These are phyloP conservation scores for Macrotyloma uniflorum DNA, from an alignment of 306 rosid genomes.

Conservation along the genomic window DNA sequence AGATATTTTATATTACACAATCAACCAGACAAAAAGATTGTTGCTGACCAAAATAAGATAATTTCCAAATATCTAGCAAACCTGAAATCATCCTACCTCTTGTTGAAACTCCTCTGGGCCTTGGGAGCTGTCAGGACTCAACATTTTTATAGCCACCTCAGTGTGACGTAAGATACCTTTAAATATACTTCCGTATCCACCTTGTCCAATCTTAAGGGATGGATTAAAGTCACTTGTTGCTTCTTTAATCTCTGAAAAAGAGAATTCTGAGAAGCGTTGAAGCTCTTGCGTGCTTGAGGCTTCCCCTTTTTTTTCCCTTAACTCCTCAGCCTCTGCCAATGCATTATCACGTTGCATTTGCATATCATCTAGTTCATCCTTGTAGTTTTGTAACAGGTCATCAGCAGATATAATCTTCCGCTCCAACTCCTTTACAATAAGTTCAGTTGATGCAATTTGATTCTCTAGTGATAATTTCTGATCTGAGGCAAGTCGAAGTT, in stretches of 20 bases:
- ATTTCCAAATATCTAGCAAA: slow-evolving; percentile 14
- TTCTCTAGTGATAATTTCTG: slow-evolving; percentile 58
- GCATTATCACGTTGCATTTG: slow-evolving; percentile 63
- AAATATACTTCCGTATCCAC: slow-evolving; percentile 87
- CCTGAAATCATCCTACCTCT: slow-evolving; percentile 64
- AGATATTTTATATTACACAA: not conserved
- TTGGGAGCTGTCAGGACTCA: slow-evolving; percentile 59
- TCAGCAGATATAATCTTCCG: slow-evolving; percentile 56
- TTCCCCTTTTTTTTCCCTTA: slow-evolving; percentile 64
- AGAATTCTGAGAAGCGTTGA: slow-evolving; percentile 67
- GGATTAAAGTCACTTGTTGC: slow-evolving; percentile 65
- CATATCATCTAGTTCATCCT: slow-evolving; percentile 62
- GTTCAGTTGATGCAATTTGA: slow-evolving; percentile 60
- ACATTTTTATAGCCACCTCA: slow-evolving; percentile 77
- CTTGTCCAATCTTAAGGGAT: slow-evolving; percentile 81
- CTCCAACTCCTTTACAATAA: slow-evolving; percentile 52
- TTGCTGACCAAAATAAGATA: not conserved
- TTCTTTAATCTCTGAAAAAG: slow-evolving; percentile 64
- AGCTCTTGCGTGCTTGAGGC: slow-evolving; percentile 45
- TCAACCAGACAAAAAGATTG: not conserved
- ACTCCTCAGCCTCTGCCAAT: slow-evolving; percentile 70
- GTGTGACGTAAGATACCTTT: slow-evolving; percentile 75
- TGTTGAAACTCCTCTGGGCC: slow-evolving; percentile 80
- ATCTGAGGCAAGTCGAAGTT: slow-evolving; percentile 55
- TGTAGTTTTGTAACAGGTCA: slow-evolving; percentile 53